phyloP scores from a whole-genome alignment of 176 grass and related monocot species.

The Guadua angustifolia region DNA sequence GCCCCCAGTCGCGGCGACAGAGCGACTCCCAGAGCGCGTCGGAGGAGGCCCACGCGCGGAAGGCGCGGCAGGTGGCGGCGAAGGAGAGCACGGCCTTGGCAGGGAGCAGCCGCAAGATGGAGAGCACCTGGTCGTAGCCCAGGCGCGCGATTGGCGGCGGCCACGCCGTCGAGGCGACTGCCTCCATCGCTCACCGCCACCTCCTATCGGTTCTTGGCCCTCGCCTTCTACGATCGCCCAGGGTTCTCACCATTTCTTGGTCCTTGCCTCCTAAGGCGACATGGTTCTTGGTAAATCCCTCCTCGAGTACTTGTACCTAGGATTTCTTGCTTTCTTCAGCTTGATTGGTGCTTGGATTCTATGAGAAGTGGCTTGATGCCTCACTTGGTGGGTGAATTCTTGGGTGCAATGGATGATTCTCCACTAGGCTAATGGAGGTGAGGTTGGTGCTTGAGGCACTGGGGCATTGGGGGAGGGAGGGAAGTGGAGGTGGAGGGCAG shows the following conservation, averaged over 20 bases:
- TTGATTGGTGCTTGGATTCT: constrained; percentile 1
- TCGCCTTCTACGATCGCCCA: neutral
- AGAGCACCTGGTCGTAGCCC: constrained; percentile 69
- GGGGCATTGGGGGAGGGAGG: neutral
- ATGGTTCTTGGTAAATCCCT: constrained; percentile 14
- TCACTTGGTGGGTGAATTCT: neutral
- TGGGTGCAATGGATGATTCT: constrained; percentile 38
- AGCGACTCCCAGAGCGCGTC: constrained; percentile 86
- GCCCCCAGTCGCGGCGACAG: constrained; percentile 76
- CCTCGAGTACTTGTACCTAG: neutral
- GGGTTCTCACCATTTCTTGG: neutral
- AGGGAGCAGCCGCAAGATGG: constrained; percentile 78
- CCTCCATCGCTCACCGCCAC: constrained; percentile 51
- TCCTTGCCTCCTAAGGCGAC: constrained; percentile 18
- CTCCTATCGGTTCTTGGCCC: constrained; percentile 14
- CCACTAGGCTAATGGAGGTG: constrained; percentile 18
- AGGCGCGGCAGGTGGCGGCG: constrained; percentile 70
- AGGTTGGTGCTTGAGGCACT: neutral
- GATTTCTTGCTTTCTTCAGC: constrained; percentile 26
- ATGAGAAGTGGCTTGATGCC: neutral
- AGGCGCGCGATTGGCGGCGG: constrained; percentile 49
- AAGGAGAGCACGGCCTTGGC: constrained; percentile 75
- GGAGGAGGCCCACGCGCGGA: constrained; percentile 63
- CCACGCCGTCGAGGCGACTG: neutral
- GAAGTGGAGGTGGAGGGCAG: neutral